phyloP scores from a whole-genome alignment of 2,329 filamentous ascomycete species.

The Diaporthe longicolla region DNA sequence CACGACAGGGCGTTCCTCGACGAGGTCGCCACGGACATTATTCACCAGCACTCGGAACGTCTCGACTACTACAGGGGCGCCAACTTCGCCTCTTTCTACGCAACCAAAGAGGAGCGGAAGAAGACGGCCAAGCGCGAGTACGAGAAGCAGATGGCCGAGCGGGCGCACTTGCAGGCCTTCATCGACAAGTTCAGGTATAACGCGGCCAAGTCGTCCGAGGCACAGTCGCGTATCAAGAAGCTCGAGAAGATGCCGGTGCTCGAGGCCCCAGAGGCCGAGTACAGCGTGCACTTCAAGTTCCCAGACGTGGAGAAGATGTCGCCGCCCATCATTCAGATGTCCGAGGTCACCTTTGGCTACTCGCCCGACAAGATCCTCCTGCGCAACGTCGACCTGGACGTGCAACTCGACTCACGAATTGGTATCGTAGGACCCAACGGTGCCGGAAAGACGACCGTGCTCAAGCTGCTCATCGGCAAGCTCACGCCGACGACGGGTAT shows the following conservation, averaged over 20 bases:
- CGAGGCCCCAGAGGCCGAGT: slow-evolving; percentile 91
- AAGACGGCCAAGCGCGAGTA: slow-evolving; percentile 98
- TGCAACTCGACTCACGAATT: slow-evolving; percentile 97
- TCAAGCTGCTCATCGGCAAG: slow-evolving; percentile 95
- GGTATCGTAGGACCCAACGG: slow-evolving; percentile 99
- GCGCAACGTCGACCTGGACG: slow-evolving; percentile 90
- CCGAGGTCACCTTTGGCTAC: slow-evolving; percentile 92
- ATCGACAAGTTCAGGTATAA: slow-evolving; percentile 99
- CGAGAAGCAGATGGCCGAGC: slow-evolving; percentile 96
- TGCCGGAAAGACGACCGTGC: slow-evolving; percentile 97
- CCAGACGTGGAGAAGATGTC: slow-evolving; percentile 98
- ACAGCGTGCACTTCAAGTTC: slow-evolving; percentile 97
- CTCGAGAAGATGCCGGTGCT: slow-evolving; percentile 96
- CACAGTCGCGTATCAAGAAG: slow-evolving; percentile 99
- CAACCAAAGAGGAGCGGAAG: slow-evolving; percentile 94
- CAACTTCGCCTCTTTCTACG: slow-evolving; percentile 98
- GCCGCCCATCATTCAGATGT: slow-evolving; percentile 98
- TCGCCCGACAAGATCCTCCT: slow-evolving; percentile 83
- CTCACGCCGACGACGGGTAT: slow-evolving; percentile 82
- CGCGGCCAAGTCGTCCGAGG: slow-evolving; percentile 97
- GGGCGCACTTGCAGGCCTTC: slow-evolving; percentile 95
- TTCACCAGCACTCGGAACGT: slow-evolving; percentile 96
- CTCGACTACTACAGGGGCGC: slow-evolving; percentile 99
- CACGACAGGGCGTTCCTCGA: slow-evolving; percentile 99
- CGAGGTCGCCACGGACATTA: slow-evolving; percentile 98